Percentiles rank a stretch among this genome's conserved stretches.
These are phyloP conservation scores for Babesia caballi DNA, from an alignment of 169 alveolate genomes.

Conservation along the genomic window DNA sequence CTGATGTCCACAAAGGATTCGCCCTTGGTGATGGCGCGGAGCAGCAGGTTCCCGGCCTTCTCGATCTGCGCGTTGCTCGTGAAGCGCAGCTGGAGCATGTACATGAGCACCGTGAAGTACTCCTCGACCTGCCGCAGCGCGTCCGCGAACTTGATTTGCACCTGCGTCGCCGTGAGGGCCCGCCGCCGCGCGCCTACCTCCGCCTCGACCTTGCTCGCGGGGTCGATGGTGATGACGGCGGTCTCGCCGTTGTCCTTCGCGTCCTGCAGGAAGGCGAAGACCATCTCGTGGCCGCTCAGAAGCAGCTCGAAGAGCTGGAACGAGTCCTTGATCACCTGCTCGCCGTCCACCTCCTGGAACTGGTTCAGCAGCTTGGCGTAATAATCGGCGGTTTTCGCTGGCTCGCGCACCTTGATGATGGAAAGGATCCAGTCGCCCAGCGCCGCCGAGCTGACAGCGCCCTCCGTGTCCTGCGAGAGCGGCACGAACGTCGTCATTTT, in stretches of 20 bases:
- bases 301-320: slow-evolving; percentile 69
- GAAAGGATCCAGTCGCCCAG: slow-evolving; percentile 76
- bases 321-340: slow-evolving; percentile 69
- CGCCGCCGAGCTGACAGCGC: slow-evolving; percentile 76
- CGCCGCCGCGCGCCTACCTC: slow-evolving; percentile 15
- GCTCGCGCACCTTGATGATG: slow-evolving; percentile 64
- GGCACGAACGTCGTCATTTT: slow-evolving; percentile 73
- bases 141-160: slow-evolving; percentile 30
- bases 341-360: slow-evolving; percentile 72
- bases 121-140: slow-evolving; percentile 73
- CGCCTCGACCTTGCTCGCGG: slow-evolving; percentile 30
- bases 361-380: slow-evolving; percentile 68
- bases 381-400: slow-evolving; percentile 65
- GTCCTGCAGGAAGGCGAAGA: slow-evolving; percentile 69
- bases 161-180: slow-evolving; percentile 3
- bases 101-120: slow-evolving; percentile 74
- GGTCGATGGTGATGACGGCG: slow-evolving; percentile 45
- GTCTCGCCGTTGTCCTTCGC: slow-evolving; percentile 67
- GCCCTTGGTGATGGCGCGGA: slow-evolving; percentile 61
- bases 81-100: slow-evolving; percentile 72
- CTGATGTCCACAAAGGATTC: slow-evolving; percentile 66
- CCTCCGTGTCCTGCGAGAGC: slow-evolving; percentile 73
- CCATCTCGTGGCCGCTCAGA: slow-evolving; percentile 68
- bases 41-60: slow-evolving; percentile 69
- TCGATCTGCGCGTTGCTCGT: slow-evolving; percentile 69